Percentiles rank a stretch among this genome's conserved stretches.
phyloP scores from a whole-genome alignment of 2,329 filamentous ascomycete genomes.

The Exserohilum turcica region DNA sequence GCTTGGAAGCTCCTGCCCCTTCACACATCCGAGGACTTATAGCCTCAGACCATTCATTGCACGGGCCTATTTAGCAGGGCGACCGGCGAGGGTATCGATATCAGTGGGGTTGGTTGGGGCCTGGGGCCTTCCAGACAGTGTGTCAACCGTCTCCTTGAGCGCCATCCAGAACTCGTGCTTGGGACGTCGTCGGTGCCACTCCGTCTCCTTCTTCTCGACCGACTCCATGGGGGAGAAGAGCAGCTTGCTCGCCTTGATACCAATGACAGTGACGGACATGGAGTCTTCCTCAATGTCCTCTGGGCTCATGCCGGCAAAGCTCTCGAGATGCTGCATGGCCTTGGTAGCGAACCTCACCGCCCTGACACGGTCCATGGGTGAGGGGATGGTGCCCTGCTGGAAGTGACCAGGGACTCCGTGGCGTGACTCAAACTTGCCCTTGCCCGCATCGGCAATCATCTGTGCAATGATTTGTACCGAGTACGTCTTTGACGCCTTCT shows the following conservation, averaged over 20 bases:
- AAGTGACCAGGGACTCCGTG: slow-evolving; percentile 65
- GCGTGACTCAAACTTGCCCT: slow-evolving; percentile 88
- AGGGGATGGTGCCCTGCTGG: slow-evolving; percentile 60
- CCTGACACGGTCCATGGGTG: slow-evolving; percentile 92
- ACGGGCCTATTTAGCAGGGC: slow-evolving; percentile 14
- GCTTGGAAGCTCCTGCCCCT: neutral
- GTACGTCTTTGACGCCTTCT: slow-evolving; percentile 88
- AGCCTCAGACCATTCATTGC: neutral
- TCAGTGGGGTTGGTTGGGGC: slow-evolving; percentile 22
- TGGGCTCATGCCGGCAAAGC: slow-evolving; percentile 67
- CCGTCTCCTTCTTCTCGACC: slow-evolving; percentile 81
- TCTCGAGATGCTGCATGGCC: slow-evolving; percentile 89
- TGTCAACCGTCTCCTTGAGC: slow-evolving; percentile 81
- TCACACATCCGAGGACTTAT: neutral
- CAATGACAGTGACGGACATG: slow-evolving; percentile 80
- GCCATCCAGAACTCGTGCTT: slow-evolving; percentile 83
- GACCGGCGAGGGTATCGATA: slow-evolving; percentile 30
- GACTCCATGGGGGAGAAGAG: slow-evolving; percentile 82
- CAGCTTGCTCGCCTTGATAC: slow-evolving; percentile 86
- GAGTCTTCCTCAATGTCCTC: slow-evolving; percentile 74
- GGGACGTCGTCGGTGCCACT: slow-evolving; percentile 89
- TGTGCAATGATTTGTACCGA: slow-evolving; percentile 90
- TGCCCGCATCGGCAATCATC: slow-evolving; percentile 92
- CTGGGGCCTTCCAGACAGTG: slow-evolving; percentile 67
- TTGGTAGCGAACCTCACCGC: slow-evolving; percentile 92